phyloP scores from a whole-genome alignment of 2,329 filamentous ascomycete species.

The Pezicula radicicola region DNA sequence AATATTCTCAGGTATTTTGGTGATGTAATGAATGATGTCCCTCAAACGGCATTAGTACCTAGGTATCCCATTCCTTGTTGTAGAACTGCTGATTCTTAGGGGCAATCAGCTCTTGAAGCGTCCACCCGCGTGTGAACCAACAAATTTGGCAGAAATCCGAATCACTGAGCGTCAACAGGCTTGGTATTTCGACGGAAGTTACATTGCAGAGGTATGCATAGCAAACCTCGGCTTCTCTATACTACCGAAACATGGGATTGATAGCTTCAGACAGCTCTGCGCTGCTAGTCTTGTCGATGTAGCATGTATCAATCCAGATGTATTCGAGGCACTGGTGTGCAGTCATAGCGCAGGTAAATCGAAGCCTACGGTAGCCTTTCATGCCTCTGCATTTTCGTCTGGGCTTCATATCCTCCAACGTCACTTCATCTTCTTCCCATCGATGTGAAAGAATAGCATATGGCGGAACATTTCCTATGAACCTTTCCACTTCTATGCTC shows the following conservation, averaged over 20 bases:
- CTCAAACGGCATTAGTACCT: conserved; percentile 14
- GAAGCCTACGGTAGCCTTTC: conserved; percentile 5
- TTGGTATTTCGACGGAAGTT: background rate
- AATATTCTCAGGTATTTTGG: conserved; percentile 10
- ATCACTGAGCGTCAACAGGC: background rate
- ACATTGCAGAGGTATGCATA: background rate
- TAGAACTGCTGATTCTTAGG: conserved; percentile 10
- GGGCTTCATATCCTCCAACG: too few species aligned
- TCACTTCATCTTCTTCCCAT: too few species aligned
- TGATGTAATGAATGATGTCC: conserved; percentile 14
- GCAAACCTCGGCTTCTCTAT: background rate
- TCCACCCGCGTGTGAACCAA: conserved; percentile 5
- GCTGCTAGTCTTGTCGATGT: conserved; percentile 8
- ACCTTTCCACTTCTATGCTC: too few species aligned
- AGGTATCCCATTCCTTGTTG: conserved; percentile 10
- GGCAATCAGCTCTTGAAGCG: conserved; percentile 16
- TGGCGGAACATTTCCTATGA: too few species aligned
- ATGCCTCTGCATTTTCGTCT: conserved; percentile 17
- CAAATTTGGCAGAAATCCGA: conserved; percentile 1
- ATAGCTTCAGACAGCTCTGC: conserved; percentile 14
- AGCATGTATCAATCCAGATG: conserved; percentile 10
- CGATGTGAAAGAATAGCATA: too few species aligned
- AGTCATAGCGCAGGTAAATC: conserved; percentile 3
- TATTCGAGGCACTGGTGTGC: conserved; percentile 3
- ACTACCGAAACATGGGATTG: conserved; percentile 15